These are phyloP conservation scores for Lodderomyces oxycetoniae DNA, from an alignment of 1,139 yeast genomes.

Conservation along the genomic window DNA sequence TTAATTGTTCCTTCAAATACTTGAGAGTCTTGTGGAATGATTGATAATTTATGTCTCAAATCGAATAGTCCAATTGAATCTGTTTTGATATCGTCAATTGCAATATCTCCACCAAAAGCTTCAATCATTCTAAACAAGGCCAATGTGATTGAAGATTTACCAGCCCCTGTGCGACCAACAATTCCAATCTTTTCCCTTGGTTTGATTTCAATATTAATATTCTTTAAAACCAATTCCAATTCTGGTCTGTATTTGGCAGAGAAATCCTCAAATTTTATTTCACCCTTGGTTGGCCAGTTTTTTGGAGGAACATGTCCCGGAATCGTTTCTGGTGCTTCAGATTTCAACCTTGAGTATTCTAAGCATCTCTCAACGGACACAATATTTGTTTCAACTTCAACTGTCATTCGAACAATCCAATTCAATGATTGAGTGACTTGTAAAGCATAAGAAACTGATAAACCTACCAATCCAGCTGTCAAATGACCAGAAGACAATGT, in stretches of 20 bases:
- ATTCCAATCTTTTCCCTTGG: slow-evolving; percentile 88
- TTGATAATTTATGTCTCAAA: slow-evolving; percentile 77
- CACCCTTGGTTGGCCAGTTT: slow-evolving; percentile 79
- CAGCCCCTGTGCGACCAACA: slow-evolving; percentile 97
- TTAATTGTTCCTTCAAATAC: slow-evolving; percentile 90
- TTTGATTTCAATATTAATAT: slow-evolving; percentile 61
- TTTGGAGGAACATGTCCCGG: slow-evolving; percentile 64
- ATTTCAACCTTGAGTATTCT: slow-evolving; percentile 69
- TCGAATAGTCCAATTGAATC: slow-evolving; percentile 73
- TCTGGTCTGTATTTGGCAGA: slow-evolving; percentile 85
- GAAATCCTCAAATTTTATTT: slow-evolving; percentile 65
- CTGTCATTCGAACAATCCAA: slow-evolving; percentile 98
- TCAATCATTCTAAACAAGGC: slow-evolving; percentile 90
- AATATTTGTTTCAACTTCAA: slow-evolving; percentile 93
- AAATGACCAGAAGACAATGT: slow-evolving; percentile 64
- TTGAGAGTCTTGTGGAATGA: slow-evolving; percentile 96
- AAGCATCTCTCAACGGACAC: slow-evolving; percentile 93
- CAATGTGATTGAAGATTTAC: slow-evolving; percentile 85
- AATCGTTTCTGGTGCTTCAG: slow-evolving; percentile 81
- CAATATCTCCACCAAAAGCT: slow-evolving; percentile 65
- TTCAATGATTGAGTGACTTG: slow-evolving; percentile 90
- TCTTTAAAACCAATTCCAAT: slow-evolving; percentile 72
- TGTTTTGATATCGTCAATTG: slow-evolving; percentile 70
- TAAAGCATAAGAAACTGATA: slow-evolving; percentile 86
- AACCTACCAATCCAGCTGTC: slow-evolving; percentile 88